Conservation (phyloP, 2,329 filamentous ascomycete species). For the Colletotrichum sp. region DNA sequence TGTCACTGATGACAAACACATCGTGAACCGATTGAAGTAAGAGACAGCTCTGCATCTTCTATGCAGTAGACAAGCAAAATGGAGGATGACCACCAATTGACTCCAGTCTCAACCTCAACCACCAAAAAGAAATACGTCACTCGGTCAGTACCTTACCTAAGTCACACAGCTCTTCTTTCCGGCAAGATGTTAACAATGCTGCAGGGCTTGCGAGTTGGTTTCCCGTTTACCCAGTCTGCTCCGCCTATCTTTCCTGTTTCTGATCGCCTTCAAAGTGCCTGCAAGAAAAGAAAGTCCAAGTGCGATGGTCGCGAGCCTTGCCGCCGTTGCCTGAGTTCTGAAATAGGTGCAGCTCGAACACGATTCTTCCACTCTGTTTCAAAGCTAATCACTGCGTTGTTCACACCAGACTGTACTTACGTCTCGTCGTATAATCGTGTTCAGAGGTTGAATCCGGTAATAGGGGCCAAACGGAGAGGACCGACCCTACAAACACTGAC, state of each 20-base stretch:
- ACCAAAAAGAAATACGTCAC: not conserved
- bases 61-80: not conserved
- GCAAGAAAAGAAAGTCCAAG: not conserved
- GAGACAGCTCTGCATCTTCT: not conserved
- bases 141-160: not conserved
- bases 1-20: not conserved
- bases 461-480: fast-evolving
- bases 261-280: not conserved
- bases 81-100: not conserved
- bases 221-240: not conserved
- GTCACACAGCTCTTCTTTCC: not conserved
- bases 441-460: not conserved
- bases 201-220: not conserved
- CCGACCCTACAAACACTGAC: fast-evolving
- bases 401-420: not conserved
- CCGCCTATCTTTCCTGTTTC: not conserved
- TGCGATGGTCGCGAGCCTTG: not conserved
- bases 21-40: not conserved
- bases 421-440: not conserved
- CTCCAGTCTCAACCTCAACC: not conserved
- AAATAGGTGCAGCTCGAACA: not conserved
- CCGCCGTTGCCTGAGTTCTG: not conserved
- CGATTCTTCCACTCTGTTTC: not conserved
- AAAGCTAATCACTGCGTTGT: not conserved
- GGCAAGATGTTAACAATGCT: not conserved